Base-by-base conservation (phyloP, 331 rosid genomes). In the Stylosanthes scabra region DNA sequence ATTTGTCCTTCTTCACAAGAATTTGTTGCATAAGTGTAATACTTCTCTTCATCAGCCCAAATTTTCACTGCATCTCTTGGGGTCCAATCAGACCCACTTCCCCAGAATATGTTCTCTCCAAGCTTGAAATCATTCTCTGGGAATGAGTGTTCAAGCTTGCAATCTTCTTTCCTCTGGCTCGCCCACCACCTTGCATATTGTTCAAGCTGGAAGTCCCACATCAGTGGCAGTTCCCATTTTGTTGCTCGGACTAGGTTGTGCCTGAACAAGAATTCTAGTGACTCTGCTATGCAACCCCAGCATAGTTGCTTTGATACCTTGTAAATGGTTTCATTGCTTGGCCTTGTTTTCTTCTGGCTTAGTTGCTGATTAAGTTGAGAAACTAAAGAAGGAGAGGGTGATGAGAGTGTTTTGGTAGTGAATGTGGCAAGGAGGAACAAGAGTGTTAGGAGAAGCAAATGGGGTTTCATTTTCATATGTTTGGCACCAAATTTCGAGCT, bases 81-180 rank as follows among this genome's bases (percentile, higher is more conserved):
- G 1, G 87, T 85, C 96, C 96, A 92, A 2, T 74, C 1, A 0
- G 90, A 64, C 51, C 98, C 98, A 57, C 96, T 81, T 15, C 98
- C 98, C 98, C 96, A 92, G n/a, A 15, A 92, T 10, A 90, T 90
- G 69, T 92, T 92, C 88, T 92, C 98, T 7, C 98, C 98, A 0
- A 90, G 67, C 84, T 88, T 90, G 68, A 92, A 92, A 59, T 50
- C 88, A 11, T 80, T 59, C 29, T 90, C 96, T 0, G 96, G 98
- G 74, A 92, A 92, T 0, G 98, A 92, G 46, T 92, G 98, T 16
- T 92, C 78, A 0, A 85, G 47, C 34, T 87, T 85, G 77, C 98
- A 90, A 56, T 92, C 98, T 8, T 85, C 44, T 64, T 79, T 83
- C 11, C 98, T 84, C 61, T 76, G 83, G 3, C 88, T 73, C 1